Conservation (phyloP, 208 protist species). For the Wallacemonas collosoma region DNA sequence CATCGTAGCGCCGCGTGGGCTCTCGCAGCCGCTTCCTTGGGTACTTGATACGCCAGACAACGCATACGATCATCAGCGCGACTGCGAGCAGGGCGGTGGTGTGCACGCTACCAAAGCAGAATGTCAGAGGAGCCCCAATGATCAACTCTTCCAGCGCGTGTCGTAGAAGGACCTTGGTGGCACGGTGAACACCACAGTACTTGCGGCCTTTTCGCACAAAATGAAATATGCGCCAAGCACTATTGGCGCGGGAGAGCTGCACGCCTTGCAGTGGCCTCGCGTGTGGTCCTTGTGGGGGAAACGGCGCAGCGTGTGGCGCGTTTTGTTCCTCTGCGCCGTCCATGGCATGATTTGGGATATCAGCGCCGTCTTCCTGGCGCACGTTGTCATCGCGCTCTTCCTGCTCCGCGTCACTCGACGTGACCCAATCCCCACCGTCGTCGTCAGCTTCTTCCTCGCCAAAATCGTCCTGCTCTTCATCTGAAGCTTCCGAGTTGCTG, state of each 20-base stretch:
- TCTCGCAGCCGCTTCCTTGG: constrained; percentile 36
- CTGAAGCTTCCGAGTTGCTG: constrained; percentile 1
- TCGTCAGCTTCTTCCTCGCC: background rate
- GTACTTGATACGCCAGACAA: constrained; percentile 35
- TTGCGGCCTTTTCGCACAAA: constrained; percentile 13
- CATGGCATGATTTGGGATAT: background rate
- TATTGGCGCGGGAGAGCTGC: background rate
- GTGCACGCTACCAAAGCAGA: constrained; percentile 30
- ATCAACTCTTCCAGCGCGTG: constrained; percentile 5
- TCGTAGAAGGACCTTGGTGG: background rate
- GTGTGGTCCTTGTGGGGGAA: background rate
- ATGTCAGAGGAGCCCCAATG: constrained; percentile 21
- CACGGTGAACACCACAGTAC: background rate
- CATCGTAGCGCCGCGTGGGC: constrained; percentile 42
- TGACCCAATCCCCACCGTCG: constrained; percentile 9
- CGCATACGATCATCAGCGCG: constrained; percentile 14
- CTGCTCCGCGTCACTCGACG: constrained; percentile 6
- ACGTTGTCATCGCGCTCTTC: background rate
- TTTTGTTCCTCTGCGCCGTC: background rate
- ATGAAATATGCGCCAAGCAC: background rate
- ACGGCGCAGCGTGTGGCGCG: background rate
- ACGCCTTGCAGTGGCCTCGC: background rate
- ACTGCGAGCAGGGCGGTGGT: constrained; percentile 22
- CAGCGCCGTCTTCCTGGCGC: background rate
- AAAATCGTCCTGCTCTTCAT: background rate